Evolutionary conservation across 768 basidiomycete genomes (phyloP).

Genomic region (Leccinum sublutescens): DNA sequence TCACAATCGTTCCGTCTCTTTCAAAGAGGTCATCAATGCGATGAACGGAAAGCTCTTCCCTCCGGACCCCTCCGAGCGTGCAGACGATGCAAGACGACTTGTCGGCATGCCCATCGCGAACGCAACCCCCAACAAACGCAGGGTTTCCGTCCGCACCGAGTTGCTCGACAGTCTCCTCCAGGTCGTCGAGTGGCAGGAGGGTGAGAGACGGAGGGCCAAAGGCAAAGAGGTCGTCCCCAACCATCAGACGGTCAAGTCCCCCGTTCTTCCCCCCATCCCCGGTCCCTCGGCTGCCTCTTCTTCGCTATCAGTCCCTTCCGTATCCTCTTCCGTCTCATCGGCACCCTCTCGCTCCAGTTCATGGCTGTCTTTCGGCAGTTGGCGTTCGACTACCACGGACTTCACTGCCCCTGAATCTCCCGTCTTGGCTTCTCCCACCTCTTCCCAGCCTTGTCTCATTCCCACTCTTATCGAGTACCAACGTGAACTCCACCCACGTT

Average conservation of each 20-base stretch:
- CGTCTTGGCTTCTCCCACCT: slow-evolving; percentile 31
- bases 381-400: slow-evolving; percentile 38
- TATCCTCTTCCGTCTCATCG: slow-evolving; percentile 28
- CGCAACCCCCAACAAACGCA: slow-evolving; percentile 19
- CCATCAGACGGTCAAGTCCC: slow-evolving; percentile 12
- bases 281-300: slow-evolving; percentile 22
- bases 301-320: slow-evolving; percentile 15
- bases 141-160: slow-evolving; percentile 28
- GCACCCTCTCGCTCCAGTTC: slow-evolving; percentile 37
- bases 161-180: slow-evolving; percentile 45
- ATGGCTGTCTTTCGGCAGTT: slow-evolving; percentile 44
- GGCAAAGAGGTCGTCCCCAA: slow-evolving; percentile 40
- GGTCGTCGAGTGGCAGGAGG: slow-evolving; percentile 42
- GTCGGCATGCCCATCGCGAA: slow-evolving; percentile 23
- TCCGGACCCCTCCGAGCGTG: slow-evolving; percentile 33
- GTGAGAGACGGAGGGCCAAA: slow-evolving; percentile 38
- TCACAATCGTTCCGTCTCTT: slow-evolving; percentile 42
- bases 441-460: slow-evolving; percentile 26
- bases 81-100: slow-evolving; percentile 31
- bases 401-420: slow-evolving; percentile 35
- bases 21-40: slow-evolving; percentile 53
- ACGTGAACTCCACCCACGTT: slow-evolving; percentile 39
- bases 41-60: slow-evolving; percentile 63
- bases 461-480: slow-evolving; percentile 26
- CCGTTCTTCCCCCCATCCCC: slow-evolving; percentile 15